Percentiles rank a stretch among this genome's conserved stretches.
phyloP scores from a whole-genome alignment of 2,329 filamentous ascomycete species.

The Aureobasidium sp. region DNA sequence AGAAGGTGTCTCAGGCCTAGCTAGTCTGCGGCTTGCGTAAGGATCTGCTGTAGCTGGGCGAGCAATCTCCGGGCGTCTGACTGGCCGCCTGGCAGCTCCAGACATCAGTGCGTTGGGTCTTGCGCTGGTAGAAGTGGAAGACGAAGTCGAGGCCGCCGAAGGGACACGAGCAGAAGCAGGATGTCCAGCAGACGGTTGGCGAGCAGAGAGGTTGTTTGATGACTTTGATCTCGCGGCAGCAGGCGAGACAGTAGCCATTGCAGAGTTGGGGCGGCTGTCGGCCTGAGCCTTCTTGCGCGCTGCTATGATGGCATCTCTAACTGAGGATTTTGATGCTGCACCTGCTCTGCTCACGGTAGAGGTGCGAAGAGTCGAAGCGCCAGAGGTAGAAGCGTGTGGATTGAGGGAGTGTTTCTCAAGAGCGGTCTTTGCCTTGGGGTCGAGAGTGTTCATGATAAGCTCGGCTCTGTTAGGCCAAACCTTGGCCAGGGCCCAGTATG shows the following conservation, averaged over 20 bases:
- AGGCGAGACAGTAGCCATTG: slow-evolving; percentile 45
- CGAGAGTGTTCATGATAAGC: slow-evolving; percentile 70
- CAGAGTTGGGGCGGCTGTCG: slow-evolving; percentile 46
- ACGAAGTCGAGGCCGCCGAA: slow-evolving; percentile 23
- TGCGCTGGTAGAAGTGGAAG: slow-evolving; percentile 21
- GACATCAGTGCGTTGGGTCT: slow-evolving; percentile 43
- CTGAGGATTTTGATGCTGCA: slow-evolving; percentile 48
- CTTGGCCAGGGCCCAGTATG: slow-evolving; percentile 74
- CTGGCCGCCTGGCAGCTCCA: slow-evolving; percentile 48
- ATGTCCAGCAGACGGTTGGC: background rate
- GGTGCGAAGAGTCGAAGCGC: slow-evolving; percentile 35
- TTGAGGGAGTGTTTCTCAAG: slow-evolving; percentile 79
- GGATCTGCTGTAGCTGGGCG: slow-evolving; percentile 48
- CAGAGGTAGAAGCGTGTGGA: slow-evolving; percentile 50
- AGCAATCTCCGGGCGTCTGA: slow-evolving; percentile 33
- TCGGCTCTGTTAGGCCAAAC: slow-evolving; percentile 74
- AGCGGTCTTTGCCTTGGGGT: slow-evolving; percentile 67
- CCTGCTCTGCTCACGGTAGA: slow-evolving; percentile 20
- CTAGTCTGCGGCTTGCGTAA: slow-evolving; percentile 33
- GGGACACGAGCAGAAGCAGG: slow-evolving; percentile 17
- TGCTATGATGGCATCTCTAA: slow-evolving; percentile 77
- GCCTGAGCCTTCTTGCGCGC: slow-evolving; percentile 55
- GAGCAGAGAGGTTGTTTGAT: slow-evolving; percentile 11
- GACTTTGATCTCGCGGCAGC: slow-evolving; percentile 28
- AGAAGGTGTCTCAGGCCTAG: slow-evolving; percentile 37